phyloP scores from a whole-genome alignment of 164 flowering plant species.

The Hamamelis virginiana region DNA sequence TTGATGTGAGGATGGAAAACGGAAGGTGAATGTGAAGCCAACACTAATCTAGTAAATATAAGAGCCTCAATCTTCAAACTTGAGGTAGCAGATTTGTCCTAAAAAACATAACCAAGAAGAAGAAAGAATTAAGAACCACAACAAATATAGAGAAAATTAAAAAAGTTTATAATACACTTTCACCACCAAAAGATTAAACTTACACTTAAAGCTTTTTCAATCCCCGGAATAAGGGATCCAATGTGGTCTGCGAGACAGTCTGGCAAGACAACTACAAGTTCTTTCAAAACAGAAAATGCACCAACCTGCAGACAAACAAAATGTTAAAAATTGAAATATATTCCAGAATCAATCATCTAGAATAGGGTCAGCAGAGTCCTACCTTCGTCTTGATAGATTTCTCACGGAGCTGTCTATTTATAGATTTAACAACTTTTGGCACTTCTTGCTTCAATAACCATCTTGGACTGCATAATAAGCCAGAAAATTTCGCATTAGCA shows the following conservation, averaged over 20 bases:
- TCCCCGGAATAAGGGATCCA: conserved; percentile 91
- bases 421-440: conserved; percentile 88
- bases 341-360: not conserved
- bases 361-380: not conserved
- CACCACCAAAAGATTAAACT: conserved; percentile 19
- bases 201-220: conserved; percentile 90
- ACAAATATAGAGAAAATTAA: not conserved
- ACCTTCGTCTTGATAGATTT: conserved; percentile 98
- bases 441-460: conserved; percentile 96
- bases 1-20: conserved; percentile 89
- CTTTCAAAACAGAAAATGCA: conserved; percentile 92
- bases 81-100: conserved; percentile 94
- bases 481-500: conserved; percentile 9
- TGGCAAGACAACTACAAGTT: conserved; percentile 94
- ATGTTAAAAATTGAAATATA: not conserved
- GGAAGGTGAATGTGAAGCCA: conserved; percentile 91
- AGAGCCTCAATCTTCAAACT: conserved; percentile 97
- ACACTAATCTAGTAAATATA: conserved; percentile 83
- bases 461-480: conserved; percentile 67
- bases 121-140: conserved; percentile 4
- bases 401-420: conserved; percentile 87
- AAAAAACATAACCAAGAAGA: conserved; percentile 9
- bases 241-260: conserved; percentile 93
- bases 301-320: conserved; percentile 67
- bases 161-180: not conserved